Base-by-base conservation (phyloP, 805 yeast genomes). In the Saccharomycopsis sp. region DNA sequence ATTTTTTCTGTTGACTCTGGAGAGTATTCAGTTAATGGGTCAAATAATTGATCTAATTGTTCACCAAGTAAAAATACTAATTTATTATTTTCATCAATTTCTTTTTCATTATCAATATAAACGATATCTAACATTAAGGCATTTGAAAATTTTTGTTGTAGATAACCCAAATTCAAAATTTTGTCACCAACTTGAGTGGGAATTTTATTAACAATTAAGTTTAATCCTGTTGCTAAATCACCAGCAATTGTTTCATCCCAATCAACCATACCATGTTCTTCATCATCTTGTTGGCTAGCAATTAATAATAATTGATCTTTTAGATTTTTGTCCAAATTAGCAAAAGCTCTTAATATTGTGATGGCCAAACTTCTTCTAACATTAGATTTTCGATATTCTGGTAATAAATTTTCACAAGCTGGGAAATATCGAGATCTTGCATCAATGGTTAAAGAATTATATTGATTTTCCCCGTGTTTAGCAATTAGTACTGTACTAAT, bases 181-280 rank as follows among this genome's bases (percentile, higher is more conserved):
- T 66, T 61, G 25, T 57, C 50, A 3, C 95, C 92, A 14, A 82
- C 57, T 3, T 72, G 71, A 0, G 54, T 50, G 0, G 94, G 86
- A 1, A 72, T 57, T 40, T 61, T 64, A 3, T 69, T 63, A 5
- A 69, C 64, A 3, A 84, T 60, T 2, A 79, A 60, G 3, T 52
- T 51, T 79, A 88, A 79, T 12, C 61, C 47, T 25, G 81, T 73
- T 0, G 96, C 94, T 21, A 84, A 54, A 8, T 70, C 69, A 0
- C 96, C 97, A 1, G 96, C 95, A 40, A 72, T 68, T 0, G 89
- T 80, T 50, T 85, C 95, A 58, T 89, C 96, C 72, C 77, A 67
- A 55, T 70, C 67, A 47, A 59, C 60, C 34, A 39, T 15, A 19
- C 32, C 41, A 15, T 37, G 21, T 21, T 37, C 32, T 12, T 17